Base-by-base conservation (phyloP, 2,329 filamentous ascomycete species). In the Thielaviopsis populi region DNA sequence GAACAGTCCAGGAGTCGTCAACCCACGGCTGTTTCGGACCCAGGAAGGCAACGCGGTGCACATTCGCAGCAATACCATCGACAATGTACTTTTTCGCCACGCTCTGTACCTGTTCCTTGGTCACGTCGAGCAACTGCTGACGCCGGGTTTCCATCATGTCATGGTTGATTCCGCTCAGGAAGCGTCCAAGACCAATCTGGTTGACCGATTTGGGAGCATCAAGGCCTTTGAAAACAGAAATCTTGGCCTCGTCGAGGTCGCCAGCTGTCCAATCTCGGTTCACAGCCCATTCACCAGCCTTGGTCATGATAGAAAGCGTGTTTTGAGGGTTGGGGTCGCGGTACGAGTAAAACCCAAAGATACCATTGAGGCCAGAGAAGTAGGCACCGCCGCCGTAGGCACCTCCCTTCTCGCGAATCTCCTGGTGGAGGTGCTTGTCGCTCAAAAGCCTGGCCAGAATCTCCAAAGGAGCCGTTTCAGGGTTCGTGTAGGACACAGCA, bases 281-380 rank as follows among this genome's bases (percentile, higher is more conserved):
- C 11, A 84, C 80, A 0, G 91, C 94, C 84, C 91, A 96, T 27
- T 80, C 77, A 1, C 92, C 94, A 0, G 90, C 88, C 64, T 87
- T 86, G 40, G 81, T 79, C 84, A 96, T 95, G 66, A 96, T 88
- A 64, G 82, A 83, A 68, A 97, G 77, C 0, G 90, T 92, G 74
- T 96, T 96, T 67, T 86, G 79, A 0, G 94, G 92, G 72, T 97
- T 96, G 2, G 94, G 94, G 72, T 99, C 94, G 61, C 94, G 88
- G 79, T 99, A 99, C 54, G 89, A 92, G 76, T 95, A 96, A 76
- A 96, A 95, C 17, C 90, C 90, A 69, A 99, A 97, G 0, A 95
- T 74, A 27, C 91, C 92, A 68, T 89, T 87, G 7, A 96, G 76
- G 0, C 87, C 83, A 27, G 85, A 84, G 54, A 88, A 86, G 72